Percentiles rank a stretch among this genome's conserved stretches.
Conservation (phyloP, 1,284 basidiomycete genomes). For the Marasmius fiardii region DNA sequence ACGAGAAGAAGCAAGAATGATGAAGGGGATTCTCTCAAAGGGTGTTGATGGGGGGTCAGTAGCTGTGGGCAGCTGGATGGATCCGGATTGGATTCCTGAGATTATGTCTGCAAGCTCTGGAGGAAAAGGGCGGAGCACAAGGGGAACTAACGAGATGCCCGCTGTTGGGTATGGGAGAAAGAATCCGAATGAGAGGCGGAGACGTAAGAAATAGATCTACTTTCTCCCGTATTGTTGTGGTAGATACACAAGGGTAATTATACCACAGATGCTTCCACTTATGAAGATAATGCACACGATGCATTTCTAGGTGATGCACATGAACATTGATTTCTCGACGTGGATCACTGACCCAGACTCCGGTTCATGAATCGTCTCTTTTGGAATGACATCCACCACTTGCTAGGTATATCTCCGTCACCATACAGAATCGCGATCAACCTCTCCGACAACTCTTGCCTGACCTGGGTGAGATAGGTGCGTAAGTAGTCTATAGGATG, state of each 20-base stretch:
- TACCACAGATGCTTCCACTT: neutral
- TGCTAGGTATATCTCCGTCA: constrained; percentile 87
- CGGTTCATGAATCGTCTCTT: constrained; percentile 96
- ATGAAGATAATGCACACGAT: neutral
- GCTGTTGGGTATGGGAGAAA: constrained; percentile 79
- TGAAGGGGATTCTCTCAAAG: constrained; percentile 57
- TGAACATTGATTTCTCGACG: constrained; percentile 6
- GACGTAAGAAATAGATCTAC: constrained; percentile 35
- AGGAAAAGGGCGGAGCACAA: constrained; percentile 65
- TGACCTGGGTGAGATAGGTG: constrained; percentile 88
- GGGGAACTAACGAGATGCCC: constrained; percentile 63
- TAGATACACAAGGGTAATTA: no score
- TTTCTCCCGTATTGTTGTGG: no score
- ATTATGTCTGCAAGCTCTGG: constrained; percentile 75
- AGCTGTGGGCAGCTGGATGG: constrained; percentile 80
- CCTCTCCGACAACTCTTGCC: constrained; percentile 87
- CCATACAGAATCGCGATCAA: constrained; percentile 88
- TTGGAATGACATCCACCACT: constrained; percentile 99
- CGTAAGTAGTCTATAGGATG: constrained; percentile 72
- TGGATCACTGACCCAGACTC: constrained; percentile 59
- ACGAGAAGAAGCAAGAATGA: constrained; percentile 76
- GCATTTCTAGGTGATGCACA: neutral
- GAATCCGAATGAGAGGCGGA: constrained; percentile 82
- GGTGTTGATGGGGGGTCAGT: constrained; percentile 43
- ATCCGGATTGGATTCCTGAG: constrained; percentile 94